Percentiles rank a stretch among this genome's conserved stretches.
Evolutionary conservation across 257 asterid species (phyloP).

Genomic region (Jacaranda copaia): DNA sequence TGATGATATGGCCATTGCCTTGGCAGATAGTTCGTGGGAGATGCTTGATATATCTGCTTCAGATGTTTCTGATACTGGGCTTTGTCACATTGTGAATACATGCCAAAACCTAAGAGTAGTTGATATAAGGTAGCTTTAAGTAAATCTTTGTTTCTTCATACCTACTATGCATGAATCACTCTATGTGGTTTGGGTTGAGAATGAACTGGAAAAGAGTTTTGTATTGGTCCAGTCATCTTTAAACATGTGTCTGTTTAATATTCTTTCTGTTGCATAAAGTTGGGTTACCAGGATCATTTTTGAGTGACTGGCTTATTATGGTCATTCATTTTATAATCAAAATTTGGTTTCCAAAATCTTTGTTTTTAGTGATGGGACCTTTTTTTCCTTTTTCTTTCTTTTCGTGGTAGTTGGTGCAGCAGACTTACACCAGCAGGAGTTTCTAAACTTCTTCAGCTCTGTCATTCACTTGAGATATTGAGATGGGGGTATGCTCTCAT

Average conservation of each 20-base stretch:
- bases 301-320: not conserved
- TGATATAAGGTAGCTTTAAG: constrained; percentile 72
- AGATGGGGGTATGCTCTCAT: constrained; percentile 92
- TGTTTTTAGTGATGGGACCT: constrained; percentile 10
- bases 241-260: not conserved
- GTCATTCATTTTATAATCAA: constrained; percentile 1
- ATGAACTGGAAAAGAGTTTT: not conserved
- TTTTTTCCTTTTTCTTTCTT: constrained; percentile 39
- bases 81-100: constrained; percentile 55
- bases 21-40: constrained; percentile 86
- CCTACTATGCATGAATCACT: not conserved
- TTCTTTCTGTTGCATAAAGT: not conserved
- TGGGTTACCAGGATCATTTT: constrained; percentile 2
- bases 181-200: not conserved
- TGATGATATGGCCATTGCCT: constrained; percentile 69
- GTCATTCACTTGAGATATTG: constrained; percentile 75
- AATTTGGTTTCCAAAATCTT: constrained; percentile 2
- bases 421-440: constrained; percentile 76
- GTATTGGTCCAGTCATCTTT: constrained; percentile 19
- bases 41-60: constrained; percentile 82
- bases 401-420: constrained; percentile 60
- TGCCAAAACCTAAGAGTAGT: constrained; percentile 71
- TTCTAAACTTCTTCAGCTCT: constrained; percentile 68
- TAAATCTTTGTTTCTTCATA: constrained; percentile 17
- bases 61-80: constrained; percentile 78